Evolutionary conservation across 495 filamentous ascomycete genomes (phyloP), one percentile per base, ranked within the genome.

Genomic region (Hypoxylon subgilvum): DNA sequence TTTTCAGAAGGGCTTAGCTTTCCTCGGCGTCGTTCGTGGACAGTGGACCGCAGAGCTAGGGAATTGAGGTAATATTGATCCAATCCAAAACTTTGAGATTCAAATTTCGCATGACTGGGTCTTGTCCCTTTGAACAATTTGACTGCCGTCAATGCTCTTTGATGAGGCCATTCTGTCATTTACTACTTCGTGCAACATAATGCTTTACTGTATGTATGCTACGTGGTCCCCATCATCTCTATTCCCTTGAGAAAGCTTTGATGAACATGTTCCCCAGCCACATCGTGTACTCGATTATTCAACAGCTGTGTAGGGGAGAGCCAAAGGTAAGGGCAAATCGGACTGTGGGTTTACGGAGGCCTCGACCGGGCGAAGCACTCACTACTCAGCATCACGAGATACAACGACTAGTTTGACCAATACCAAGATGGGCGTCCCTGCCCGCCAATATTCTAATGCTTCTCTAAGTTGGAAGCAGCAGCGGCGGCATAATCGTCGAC

Each of bases 1-100:
- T 50, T 58, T 49, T 58, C 44, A 52, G 47, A 52, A 57, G 53
- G 54, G 60, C 60, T 57, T 63, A 49, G 41, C 49, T 57, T 51
- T 42, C 47, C 22, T 38, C 19, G 28, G 51, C 25, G 10, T 30
- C 10, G 27, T 5, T 38, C n/a, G 27, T 41, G 40, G 38, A 18
- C 25, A n/a, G 18, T 35, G 36, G 45, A 43, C 21, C 45, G 10
- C 32, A 12, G 18, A 19, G 13, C 17, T 42, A 60, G 48, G 42
- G 34, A 32, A 31, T 41, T 19, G 30, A n/a, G 23, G 23, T 27
- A 8, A 27, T 27, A 3, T 3, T 3, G 42, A 59, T 46, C 42
- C 52, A 39, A 52, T 43, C 17, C n/a, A 52, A 60, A 49, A 22
- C 43, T n/a, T 13, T 27, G 25, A 22, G 42, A 48, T 30, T 17